Percentiles rank a stretch among this genome's conserved stretches.
Evolutionary conservation across 352 stramenopile species (phyloP).

Genomic region (Phytophthora brassicae): DNA sequence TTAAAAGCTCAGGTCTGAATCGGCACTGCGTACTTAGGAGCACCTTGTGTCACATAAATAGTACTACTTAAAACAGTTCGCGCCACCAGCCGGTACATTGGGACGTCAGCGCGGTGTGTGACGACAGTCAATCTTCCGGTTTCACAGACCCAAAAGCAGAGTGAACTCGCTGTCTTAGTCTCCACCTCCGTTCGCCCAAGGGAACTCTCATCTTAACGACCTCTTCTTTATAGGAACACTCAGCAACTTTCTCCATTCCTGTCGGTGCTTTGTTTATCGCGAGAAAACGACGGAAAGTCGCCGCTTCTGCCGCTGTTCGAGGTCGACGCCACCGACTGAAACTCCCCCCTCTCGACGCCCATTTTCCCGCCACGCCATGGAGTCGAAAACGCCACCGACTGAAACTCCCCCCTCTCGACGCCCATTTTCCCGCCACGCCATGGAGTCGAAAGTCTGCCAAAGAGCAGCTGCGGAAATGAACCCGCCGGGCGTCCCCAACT

Average conservation of each 20-base stretch:
- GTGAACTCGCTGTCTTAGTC: conserved; percentile 12
- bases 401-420: conserved; percentile 23
- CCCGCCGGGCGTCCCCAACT: conserved; percentile 72
- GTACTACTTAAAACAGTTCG: too few relatives aligned
- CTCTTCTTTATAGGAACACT: background rate
- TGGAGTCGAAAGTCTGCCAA: conserved; percentile 69
- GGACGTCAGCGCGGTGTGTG: too few relatives aligned
- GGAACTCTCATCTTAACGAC: conserved; percentile 2
- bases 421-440: conserved; percentile 4
- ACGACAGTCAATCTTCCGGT: conserved; percentile 7
- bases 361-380: conserved; percentile 15
- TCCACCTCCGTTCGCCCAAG: background rate
- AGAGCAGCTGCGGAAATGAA: conserved; percentile 69
- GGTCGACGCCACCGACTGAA: conserved; percentile 3
- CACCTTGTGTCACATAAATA: too few relatives aligned
- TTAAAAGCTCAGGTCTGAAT: too few relatives aligned
- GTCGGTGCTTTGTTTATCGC: conserved; percentile 1
- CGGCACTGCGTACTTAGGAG: too few relatives aligned
- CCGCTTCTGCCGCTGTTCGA: background rate
- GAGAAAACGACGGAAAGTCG: conserved; percentile 9
- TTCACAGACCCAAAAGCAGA: too few relatives aligned
- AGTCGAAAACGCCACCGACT: conserved; percentile 42
- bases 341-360: conserved; percentile 16
- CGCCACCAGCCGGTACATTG: too few relatives aligned
- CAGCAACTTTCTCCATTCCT: conserved; percentile 2